Evolutionary conservation across 129 eudicot genomes (phyloP).

Genomic region (Arctium minus): DNA sequence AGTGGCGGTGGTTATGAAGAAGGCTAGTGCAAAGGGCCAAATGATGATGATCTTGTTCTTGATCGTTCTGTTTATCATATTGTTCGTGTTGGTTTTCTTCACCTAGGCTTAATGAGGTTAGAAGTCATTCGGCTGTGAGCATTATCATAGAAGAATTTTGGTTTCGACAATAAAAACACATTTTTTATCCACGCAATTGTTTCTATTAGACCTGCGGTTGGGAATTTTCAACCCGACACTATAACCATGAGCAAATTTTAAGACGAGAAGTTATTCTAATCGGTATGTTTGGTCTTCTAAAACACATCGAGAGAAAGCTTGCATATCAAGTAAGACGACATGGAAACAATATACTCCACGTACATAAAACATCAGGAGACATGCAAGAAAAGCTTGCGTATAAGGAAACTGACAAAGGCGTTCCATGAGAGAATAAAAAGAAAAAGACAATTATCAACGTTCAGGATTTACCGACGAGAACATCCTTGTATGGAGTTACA

Average conservation of each 20-base stretch:
- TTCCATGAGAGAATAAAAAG: conserved; percentile 2
- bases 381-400: not conserved
- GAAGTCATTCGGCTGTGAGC: not conserved
- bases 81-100: conserved; percentile 65
- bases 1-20: conserved; percentile 75
- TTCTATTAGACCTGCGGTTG: not conserved
- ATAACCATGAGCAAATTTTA: not conserved
- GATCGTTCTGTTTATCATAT: conserved; percentile 45
- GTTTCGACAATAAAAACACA: conserved; percentile 2
- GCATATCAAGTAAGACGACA: conserved; percentile 8
- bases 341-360: not conserved
- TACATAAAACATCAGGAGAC: not conserved
- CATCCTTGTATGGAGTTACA: conserved; percentile 78
- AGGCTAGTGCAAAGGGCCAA: conserved; percentile 78
- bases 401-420: conserved; percentile 2
- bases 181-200: not conserved
- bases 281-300: not conserved
- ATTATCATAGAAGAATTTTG: not conserved
- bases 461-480: conserved; percentile 64
- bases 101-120: conserved; percentile 31
- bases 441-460: not conserved
- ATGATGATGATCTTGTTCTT: conserved; percentile 63
- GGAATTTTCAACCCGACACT: not conserved
- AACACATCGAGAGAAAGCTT: not conserved
- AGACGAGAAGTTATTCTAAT: not conserved